A percentile compares a stretch with the other conserved stretches of the same genome.
Evolutionary conservation across 208 protist species (phyloP).

Genomic region (Trichomonas vaginalis): DNA sequence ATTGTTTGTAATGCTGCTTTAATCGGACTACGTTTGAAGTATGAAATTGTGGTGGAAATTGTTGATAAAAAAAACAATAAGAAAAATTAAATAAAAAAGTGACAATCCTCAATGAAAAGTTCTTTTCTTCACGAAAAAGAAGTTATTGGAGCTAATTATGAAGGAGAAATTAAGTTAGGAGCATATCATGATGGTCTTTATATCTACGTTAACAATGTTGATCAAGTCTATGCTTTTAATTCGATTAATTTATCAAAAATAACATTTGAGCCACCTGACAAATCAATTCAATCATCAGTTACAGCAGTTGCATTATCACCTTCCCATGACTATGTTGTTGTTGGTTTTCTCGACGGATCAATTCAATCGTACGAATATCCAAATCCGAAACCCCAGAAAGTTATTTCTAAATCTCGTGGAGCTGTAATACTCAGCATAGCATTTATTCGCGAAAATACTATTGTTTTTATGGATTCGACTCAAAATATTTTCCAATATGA

Average conservation of each 20-base stretch:
- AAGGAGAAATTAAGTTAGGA: background rate
- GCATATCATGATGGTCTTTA: background rate
- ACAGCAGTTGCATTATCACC: background rate
- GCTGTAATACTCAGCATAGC: background rate
- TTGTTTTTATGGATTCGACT: background rate
- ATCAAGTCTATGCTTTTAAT: background rate
- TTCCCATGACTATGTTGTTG: background rate
- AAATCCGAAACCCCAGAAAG: background rate
- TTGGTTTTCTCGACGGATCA: background rate
- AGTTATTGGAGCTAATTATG: background rate
- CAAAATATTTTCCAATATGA: background rate
- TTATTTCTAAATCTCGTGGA: background rate
- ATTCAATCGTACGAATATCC: background rate
- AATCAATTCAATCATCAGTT: background rate
- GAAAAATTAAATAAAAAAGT: too few species aligned
- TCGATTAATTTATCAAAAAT: background rate
- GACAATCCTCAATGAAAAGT: too few species aligned
- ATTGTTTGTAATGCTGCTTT: too few species aligned
- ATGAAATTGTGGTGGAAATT: too few species aligned
- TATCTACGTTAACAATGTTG: background rate
- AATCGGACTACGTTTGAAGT: too few species aligned
- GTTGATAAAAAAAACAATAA: too few species aligned
- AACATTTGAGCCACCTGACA: background rate
- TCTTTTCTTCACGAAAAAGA: background rate
- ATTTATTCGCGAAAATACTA: background rate